Percentiles rank a stretch among this genome's conserved stretches.
Evolutionary conservation across 2,329 filamentous ascomycete species (phyloP).

Genomic region (Aspergillus sp.): DNA sequence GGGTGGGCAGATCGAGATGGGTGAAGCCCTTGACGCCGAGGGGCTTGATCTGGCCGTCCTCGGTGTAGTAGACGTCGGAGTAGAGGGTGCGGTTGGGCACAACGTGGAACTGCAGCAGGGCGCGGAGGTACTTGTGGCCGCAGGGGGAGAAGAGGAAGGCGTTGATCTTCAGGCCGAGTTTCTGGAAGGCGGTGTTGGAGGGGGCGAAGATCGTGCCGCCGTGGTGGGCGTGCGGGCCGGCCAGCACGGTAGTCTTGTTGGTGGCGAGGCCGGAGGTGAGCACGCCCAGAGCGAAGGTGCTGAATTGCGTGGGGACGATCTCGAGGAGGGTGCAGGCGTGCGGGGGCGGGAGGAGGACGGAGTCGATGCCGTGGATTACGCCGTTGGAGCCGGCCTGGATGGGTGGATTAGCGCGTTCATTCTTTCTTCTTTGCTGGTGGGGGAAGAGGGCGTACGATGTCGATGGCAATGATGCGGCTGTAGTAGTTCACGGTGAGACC

Average conservation of each 20-base stretch:
- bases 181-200: constrained; percentile 5
- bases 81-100: constrained; percentile 49
- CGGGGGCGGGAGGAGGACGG: constrained; percentile 1
- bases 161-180: constrained; percentile 3
- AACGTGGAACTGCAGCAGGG: constrained; percentile 5
- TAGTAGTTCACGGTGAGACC: constrained; percentile 77
- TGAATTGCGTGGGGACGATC: constrained; percentile 2
- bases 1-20: constrained; percentile 65
- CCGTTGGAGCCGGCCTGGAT: constrained; percentile 1
- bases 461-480: constrained; percentile 64
- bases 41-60: constrained; percentile 35
- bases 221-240: not conserved
- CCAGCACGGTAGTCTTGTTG: not conserved
- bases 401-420: not conserved
- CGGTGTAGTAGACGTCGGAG: constrained; percentile 69
- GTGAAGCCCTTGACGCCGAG: constrained; percentile 38
- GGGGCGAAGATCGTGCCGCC: constrained; percentile 8
- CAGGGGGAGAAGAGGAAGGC: not conserved
- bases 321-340: not conserved
- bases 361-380: constrained; percentile 3
- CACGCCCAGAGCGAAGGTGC: constrained; percentile 3
- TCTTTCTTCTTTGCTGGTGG: constrained; percentile 57
- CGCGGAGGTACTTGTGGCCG: constrained; percentile 4
- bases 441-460: constrained; percentile 68
- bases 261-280: not conserved